Conservation (phyloP, 2,329 filamentous ascomycete genomes). For the Colletotrichum nymphaeae region DNA sequence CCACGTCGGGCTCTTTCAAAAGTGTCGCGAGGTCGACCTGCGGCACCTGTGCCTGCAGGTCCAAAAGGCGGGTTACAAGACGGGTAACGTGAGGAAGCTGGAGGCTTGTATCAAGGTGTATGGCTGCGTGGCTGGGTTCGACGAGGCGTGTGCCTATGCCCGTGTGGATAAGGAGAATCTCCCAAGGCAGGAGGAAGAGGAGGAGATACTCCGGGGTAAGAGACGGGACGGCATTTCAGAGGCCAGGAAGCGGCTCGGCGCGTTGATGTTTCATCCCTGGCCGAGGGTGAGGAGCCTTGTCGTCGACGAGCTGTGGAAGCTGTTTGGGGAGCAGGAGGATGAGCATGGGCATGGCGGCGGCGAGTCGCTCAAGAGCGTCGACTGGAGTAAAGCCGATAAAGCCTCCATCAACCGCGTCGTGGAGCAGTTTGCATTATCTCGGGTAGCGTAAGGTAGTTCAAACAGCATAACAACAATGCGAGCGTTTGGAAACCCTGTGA, state of each 20-base stretch:
- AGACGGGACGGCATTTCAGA: conserved; percentile 59
- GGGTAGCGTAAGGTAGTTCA: too few species aligned
- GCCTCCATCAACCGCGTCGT: conserved; percentile 55
- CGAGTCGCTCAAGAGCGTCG: conserved; percentile 60
- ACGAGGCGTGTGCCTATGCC: conserved; percentile 3
- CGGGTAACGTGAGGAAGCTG: conserved; percentile 83
- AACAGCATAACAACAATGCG: too few species aligned
- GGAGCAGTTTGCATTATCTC: conserved; percentile 54
- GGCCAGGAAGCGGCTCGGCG: conserved; percentile 76
- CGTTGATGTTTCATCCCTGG: conserved; percentile 84
- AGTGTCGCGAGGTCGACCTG: conserved; percentile 51
- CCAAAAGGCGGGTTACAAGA: conserved; percentile 86
- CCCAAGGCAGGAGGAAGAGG: not conserved
- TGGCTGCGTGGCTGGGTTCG: conserved; percentile 68
- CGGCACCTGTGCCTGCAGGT: conserved; percentile 75
- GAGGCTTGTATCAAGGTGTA: conserved; percentile 86
- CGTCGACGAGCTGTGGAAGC: conserved; percentile 69
- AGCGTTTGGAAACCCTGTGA: too few species aligned
- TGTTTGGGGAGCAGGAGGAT: conserved; percentile 44
- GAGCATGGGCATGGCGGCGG: conserved; percentile 35
- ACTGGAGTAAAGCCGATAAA: conserved; percentile 69
- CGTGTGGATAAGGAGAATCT: too few species aligned
- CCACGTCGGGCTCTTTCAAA: conserved; percentile 66
- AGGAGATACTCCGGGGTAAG: conserved; percentile 36
- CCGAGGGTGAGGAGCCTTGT: conserved; percentile 74